phyloP scores from a whole-genome alignment of 371 early-diverging fungal species.

The Phascolomyces articulosus region DNA sequence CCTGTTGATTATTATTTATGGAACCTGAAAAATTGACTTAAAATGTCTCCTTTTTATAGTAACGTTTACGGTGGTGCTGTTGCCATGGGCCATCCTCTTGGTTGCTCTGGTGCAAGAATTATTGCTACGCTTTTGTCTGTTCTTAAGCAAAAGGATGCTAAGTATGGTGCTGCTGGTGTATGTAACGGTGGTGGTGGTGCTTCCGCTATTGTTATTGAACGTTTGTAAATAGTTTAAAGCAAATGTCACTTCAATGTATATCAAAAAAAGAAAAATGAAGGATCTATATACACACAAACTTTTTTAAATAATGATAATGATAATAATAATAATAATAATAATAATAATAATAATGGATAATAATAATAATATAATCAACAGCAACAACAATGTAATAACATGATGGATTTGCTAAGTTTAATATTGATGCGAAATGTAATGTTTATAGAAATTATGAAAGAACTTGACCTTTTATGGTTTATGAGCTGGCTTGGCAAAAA shows the following conservation, averaged over 20 bases:
- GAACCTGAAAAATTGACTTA: slow-evolving; percentile 5
- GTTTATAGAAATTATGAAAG: background rate
- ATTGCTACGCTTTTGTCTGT: slow-evolving; percentile 84
- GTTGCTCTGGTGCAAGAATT: slow-evolving; percentile 95
- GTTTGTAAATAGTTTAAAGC: background rate
- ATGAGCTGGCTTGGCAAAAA: slow-evolving; percentile 4
- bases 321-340: no score
- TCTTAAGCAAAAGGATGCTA: slow-evolving; percentile 68
- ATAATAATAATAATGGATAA: no score
- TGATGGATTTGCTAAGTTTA: no score
- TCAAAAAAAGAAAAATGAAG: no score
- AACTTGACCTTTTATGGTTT: background rate
- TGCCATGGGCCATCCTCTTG: slow-evolving; percentile 97
- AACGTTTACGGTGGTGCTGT: slow-evolving; percentile 98
- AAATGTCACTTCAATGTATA: no score
- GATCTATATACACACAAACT: no score
- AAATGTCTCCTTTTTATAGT: slow-evolving; percentile 19
- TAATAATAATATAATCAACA: no score
- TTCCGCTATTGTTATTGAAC: slow-evolving; percentile 85
- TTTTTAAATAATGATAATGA: no score
- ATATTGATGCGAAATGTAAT: no score
- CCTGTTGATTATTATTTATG: background rate
- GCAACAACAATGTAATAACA: background rate
- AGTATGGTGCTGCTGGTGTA: slow-evolving; percentile 90
- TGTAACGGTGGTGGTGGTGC: slow-evolving; percentile 98